A percentile compares a stretch with the other conserved stretches of the same genome.
phyloP scores from a whole-genome alignment of 495 filamentous ascomycete species.

The Letharia columbiana region DNA sequence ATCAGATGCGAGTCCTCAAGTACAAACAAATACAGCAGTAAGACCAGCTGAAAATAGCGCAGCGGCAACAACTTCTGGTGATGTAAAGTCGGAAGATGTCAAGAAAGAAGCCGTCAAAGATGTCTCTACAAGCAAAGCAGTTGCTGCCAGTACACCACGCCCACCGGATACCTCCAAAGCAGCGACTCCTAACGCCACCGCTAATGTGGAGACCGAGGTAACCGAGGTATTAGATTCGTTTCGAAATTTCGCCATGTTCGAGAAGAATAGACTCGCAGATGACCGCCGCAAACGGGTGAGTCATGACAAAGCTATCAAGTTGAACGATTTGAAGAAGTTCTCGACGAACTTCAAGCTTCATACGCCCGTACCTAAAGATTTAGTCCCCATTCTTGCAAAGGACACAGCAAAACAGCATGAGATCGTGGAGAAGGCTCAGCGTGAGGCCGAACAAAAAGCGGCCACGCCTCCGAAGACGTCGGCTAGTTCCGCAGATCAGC shows the following conservation, averaged over 20 bases:
- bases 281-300: conserved; percentile 58
- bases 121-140: conserved; percentile 10
- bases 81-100: conserved; percentile 1
- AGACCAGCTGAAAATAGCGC: conserved; percentile 28
- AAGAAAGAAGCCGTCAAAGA: conserved; percentile 23
- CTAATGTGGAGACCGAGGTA: conserved; percentile 71
- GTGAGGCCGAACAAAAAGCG: conserved; percentile 53
- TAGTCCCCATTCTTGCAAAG: conserved; percentile 92
- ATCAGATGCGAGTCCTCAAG: conserved; percentile 36
- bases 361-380: conserved; percentile 81
- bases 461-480: conserved; percentile 30
- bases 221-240: conserved; percentile 68
- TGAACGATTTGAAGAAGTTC: conserved; percentile 93
- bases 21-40: conserved; percentile 21
- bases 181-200: conserved; percentile 51
- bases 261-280: conserved; percentile 65
- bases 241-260: conserved; percentile 68
- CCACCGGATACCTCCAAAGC: conserved; percentile 21
- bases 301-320: conserved; percentile 75
- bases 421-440: conserved; percentile 78
- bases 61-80: conserved; percentile 17
- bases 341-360: conserved; percentile 86
- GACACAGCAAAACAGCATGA: conserved; percentile 84
- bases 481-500: conserved; percentile 32
- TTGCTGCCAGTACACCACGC: conserved; percentile 12